Conservation (phyloP, 2,329 filamentous ascomycete genomes). For the Shiraia bambusicola region DNA sequence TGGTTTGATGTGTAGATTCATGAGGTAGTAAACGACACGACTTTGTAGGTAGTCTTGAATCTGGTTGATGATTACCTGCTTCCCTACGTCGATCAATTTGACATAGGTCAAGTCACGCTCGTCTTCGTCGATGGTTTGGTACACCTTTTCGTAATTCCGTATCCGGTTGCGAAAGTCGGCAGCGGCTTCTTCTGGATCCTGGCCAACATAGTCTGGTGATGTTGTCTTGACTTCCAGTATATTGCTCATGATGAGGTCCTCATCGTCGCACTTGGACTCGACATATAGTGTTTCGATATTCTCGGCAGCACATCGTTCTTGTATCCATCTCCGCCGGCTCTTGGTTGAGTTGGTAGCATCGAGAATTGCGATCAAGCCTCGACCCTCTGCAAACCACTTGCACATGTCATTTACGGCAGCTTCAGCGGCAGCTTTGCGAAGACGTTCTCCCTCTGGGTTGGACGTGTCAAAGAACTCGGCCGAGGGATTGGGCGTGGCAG, state of each 20-base stretch:
- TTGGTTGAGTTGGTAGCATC: slow-evolving; percentile 98
- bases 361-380: slow-evolving; percentile 86
- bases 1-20: slow-evolving; percentile 97
- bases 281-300: slow-evolving; percentile 91
- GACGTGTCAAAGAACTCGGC: slow-evolving; percentile 94
- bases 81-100: slow-evolving; percentile 95
- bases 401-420: slow-evolving; percentile 93
- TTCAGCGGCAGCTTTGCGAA: slow-evolving; percentile 84
- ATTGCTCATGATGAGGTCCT: slow-evolving; percentile 96
- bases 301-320: slow-evolving; percentile 72
- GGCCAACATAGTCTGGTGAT: slow-evolving; percentile 89
- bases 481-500: slow-evolving; percentile 82
- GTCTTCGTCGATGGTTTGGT: slow-evolving; percentile 87
- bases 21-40: slow-evolving; percentile 94
- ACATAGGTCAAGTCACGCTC: slow-evolving; percentile 90
- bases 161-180: slow-evolving; percentile 93
- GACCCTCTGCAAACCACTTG: slow-evolving; percentile 76
- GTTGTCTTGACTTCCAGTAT: slow-evolving; percentile 97
- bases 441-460: slow-evolving; percentile 87
- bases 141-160: slow-evolving; percentile 95
- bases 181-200: slow-evolving; percentile 89
- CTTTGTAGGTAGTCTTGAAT: slow-evolving; percentile 97
- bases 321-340: slow-evolving; percentile 84
- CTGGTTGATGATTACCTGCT: slow-evolving; percentile 95
- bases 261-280: slow-evolving; percentile 94